These are phyloP conservation scores for Colletotrichum sp. DNA, from an alignment of 2,329 filamentous ascomycete genomes.

Conservation along the genomic window DNA sequence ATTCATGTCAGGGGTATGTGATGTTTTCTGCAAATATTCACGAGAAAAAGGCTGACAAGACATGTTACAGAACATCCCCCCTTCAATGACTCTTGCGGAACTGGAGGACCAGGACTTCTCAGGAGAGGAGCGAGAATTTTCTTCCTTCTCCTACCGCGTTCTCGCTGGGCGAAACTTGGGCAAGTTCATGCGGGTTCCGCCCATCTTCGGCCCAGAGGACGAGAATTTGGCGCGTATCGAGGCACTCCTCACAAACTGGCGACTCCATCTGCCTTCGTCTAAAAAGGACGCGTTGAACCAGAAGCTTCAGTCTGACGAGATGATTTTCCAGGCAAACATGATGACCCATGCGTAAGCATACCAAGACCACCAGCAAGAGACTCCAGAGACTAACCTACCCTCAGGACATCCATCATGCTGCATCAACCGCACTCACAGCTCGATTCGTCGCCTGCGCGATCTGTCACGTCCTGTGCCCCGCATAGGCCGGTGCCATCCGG, in stretches of 20 bases:
- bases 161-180: constrained; percentile 81
- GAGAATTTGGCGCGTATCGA: constrained; percentile 58
- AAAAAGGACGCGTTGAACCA: constrained; percentile 74
- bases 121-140: constrained; percentile 73
- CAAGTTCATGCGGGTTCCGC: constrained; percentile 68
- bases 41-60: not conserved
- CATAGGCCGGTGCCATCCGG: constrained; percentile 56
- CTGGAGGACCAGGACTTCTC: constrained; percentile 80
- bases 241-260: constrained; percentile 71
- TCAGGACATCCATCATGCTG: constrained; percentile 71
- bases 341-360: constrained; percentile 64
- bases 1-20: constrained; percentile 63
- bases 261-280: constrained; percentile 74
- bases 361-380: not conserved
- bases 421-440: constrained; percentile 82
- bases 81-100: constrained; percentile 69
- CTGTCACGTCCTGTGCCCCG: constrained; percentile 71
- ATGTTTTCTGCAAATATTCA: not conserved
- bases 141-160: constrained; percentile 85
- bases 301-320: constrained; percentile 79
- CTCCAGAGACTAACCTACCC: not conserved
- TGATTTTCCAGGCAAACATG: constrained; percentile 92
- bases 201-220: constrained; percentile 57
- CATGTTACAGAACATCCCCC: constrained; percentile 55
- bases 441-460: constrained; percentile 62